These are phyloP conservation scores for Ganoderma boninense DNA, from an alignment of 1,284 basidiomycete genomes.

Conservation along the genomic window DNA sequence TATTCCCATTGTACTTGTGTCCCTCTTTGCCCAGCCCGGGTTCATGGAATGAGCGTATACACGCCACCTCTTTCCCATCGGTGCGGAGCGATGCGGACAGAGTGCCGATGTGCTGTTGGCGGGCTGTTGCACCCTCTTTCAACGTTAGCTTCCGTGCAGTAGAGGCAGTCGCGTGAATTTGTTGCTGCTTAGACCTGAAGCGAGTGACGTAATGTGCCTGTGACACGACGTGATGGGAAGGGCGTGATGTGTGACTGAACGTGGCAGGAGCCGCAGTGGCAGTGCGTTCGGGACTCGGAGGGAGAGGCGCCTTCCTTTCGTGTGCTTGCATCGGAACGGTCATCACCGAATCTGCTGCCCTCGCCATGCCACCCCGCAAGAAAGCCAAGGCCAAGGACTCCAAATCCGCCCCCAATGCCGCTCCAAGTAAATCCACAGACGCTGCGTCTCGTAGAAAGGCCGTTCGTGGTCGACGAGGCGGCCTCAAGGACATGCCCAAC, in stretches of 20 bases:
- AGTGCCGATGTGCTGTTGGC: neutral
- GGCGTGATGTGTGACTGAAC: neutral
- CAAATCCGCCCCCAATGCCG: neutral
- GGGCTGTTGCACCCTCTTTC: too few relatives aligned
- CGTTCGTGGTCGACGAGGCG: slow-evolving; percentile 6
- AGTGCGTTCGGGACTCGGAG: neutral
- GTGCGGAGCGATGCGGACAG: neutral
- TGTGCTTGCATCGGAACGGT: neutral
- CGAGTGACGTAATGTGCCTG: too few relatives aligned
- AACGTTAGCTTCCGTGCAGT: too few relatives aligned
- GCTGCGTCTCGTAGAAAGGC: neutral
- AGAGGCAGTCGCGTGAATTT: too few relatives aligned
- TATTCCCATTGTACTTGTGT: neutral
- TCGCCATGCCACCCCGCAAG: slow-evolving; percentile 1
- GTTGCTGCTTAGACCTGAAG: too few relatives aligned
- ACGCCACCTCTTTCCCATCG: neutral
- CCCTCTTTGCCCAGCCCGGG: neutral
- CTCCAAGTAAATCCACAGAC: neutral
- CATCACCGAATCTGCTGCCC: neutral
- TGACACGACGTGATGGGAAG: neutral
- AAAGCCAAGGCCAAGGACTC: neutral
- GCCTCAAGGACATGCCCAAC: slow-evolving; percentile 19
- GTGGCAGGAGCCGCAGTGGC: neutral
- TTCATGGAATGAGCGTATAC: neutral
- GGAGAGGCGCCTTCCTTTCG: neutral